These are phyloP conservation scores for Xylariaceae sp. DNA, from an alignment of 2,329 filamentous ascomycete genomes.

Conservation along the genomic window DNA sequence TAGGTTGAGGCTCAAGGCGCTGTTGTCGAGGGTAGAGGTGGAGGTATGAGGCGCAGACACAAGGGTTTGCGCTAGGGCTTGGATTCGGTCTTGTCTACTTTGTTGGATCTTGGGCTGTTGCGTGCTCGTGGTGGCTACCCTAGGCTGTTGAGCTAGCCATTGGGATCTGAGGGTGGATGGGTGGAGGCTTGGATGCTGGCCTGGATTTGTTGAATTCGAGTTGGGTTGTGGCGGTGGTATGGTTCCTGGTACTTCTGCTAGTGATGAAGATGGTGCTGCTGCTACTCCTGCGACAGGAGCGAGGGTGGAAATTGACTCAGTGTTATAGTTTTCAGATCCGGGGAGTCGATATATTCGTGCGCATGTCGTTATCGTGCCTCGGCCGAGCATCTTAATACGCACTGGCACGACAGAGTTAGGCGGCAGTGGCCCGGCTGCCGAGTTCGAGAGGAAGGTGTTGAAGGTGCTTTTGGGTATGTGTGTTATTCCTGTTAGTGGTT, in stretches of 20 bases:
- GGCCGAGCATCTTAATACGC: conserved; percentile 61
- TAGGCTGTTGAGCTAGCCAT: conserved; percentile 61
- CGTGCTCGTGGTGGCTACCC: neutral
- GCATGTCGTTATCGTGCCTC: conserved; percentile 67
- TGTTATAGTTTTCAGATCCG: neutral
- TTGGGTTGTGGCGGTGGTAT: conserved; percentile 23
- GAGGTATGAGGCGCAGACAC: conserved; percentile 30
- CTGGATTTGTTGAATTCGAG: neutral
- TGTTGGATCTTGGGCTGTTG: conserved; percentile 10
- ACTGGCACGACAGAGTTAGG: conserved; percentile 53
- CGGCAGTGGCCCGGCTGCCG: conserved; percentile 25
- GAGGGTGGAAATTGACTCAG: neutral
- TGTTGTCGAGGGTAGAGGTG: conserved; percentile 36
- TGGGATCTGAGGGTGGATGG: conserved; percentile 55
- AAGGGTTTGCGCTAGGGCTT: conserved; percentile 46
- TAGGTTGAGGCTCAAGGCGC: no score
- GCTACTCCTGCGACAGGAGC: neutral
- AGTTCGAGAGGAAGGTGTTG: conserved; percentile 28
- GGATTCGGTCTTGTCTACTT: conserved; percentile 33
- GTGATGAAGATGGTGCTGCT: conserved; percentile 22
- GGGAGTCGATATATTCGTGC: conserved; percentile 87
- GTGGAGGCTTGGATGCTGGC: conserved; percentile 23
- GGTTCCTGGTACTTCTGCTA: conserved; percentile 45
- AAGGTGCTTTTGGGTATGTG: conserved; percentile 39
- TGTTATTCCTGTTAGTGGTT: conserved; percentile 12